A percentile compares a stretch with the other conserved stretches of the same genome.
Conservation (phyloP, 352 stramenopile genomes). For the Blastocystis sp. region DNA sequence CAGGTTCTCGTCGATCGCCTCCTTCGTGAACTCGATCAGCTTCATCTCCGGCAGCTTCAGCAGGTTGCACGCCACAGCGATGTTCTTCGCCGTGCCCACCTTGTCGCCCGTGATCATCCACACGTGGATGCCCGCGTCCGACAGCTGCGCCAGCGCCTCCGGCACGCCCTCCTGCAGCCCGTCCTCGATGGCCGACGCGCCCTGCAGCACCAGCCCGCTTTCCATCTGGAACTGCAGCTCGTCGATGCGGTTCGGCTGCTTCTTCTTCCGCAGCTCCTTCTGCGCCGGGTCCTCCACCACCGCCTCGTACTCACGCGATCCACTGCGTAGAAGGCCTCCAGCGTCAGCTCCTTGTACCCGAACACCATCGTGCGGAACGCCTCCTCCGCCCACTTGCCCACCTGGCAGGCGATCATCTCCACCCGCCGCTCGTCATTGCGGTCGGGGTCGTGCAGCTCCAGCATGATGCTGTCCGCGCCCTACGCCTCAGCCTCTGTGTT, state of each 20-base stretch:
- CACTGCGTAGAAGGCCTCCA: constrained; percentile 76
- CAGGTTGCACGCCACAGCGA: constrained; percentile 90
- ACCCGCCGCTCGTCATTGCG: constrained; percentile 72
- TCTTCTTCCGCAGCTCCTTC: constrained; percentile 3
- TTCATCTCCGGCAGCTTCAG: constrained; percentile 78
- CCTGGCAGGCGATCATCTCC: constrained; percentile 76
- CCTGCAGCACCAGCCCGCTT: constrained; percentile 82
- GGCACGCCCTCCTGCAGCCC: constrained; percentile 90
- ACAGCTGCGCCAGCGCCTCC: constrained; percentile 88
- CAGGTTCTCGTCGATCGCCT: constrained; percentile 25
- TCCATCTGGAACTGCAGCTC: constrained; percentile 75
- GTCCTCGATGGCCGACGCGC: constrained; percentile 93
- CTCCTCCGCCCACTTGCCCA: constrained; percentile 81
- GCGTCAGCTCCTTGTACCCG: constrained; percentile 74
- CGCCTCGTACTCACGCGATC: constrained; percentile 72
- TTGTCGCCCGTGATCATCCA: constrained; percentile 99
- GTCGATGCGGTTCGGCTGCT: constrained; percentile 46
- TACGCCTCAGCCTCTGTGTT: constrained; percentile 66
- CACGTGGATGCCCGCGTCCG: constrained; percentile 91
- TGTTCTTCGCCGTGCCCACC: constrained; percentile 96
- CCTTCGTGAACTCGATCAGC: constrained; percentile 63
- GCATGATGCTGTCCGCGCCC: constrained; percentile 82
- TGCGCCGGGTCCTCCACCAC: constrained; percentile 13
- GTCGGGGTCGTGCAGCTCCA: constrained; percentile 74
- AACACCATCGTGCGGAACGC: constrained; percentile 83